Percentiles rank a stretch among this genome's conserved stretches.
These are phyloP conservation scores for Talaromyces borbonicus DNA, from an alignment of 495 filamentous ascomycete genomes.

Conservation along the genomic window DNA sequence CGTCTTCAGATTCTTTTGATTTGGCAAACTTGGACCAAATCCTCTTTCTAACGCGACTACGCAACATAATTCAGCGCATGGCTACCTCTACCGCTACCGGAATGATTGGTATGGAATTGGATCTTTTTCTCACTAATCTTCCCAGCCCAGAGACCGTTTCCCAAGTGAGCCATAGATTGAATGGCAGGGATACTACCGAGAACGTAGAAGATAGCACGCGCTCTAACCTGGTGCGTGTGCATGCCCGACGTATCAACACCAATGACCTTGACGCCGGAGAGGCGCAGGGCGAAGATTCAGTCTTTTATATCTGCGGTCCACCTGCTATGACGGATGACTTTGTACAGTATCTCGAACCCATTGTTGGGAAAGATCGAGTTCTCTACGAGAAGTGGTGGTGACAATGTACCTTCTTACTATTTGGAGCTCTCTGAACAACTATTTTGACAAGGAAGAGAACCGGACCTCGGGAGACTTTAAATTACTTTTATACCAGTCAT, in stretches of 20 bases:
- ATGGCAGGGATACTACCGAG: constrained; percentile 9
- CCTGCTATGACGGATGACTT: constrained; percentile 73
- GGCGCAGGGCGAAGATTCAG: constrained; percentile 35
- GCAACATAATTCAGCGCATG: constrained; percentile 24
- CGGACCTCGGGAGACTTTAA: constrained; percentile 1
- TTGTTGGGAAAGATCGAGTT: constrained; percentile 43
- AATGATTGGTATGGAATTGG: constrained; percentile 21
- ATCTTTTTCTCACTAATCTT: constrained; percentile 31
- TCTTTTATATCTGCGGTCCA: constrained; percentile 73
- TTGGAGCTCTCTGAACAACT: too few species aligned
- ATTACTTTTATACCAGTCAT: constrained; percentile 10
- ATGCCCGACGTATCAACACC: constrained; percentile 37
- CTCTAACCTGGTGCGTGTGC: background rate
- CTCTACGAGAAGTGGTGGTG: constrained; percentile 89
- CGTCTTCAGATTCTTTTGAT: constrained; percentile 12
- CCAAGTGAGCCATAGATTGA: background rate
- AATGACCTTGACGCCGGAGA: constrained; percentile 40
- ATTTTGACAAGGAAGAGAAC: background rate
- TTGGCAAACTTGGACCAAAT: constrained; percentile 41
- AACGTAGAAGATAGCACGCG: constrained; percentile 9
- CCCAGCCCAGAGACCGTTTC: background rate
- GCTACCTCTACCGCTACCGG: constrained; percentile 12
- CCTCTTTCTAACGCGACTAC: constrained; percentile 47
- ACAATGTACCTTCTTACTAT: too few species aligned
- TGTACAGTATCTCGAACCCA: constrained; percentile 55